Evolutionary conservation across 345 rosid genomes (phyloP), one percentile per base, ranked within the genome.

Genomic region (Salix koriyanagi): DNA sequence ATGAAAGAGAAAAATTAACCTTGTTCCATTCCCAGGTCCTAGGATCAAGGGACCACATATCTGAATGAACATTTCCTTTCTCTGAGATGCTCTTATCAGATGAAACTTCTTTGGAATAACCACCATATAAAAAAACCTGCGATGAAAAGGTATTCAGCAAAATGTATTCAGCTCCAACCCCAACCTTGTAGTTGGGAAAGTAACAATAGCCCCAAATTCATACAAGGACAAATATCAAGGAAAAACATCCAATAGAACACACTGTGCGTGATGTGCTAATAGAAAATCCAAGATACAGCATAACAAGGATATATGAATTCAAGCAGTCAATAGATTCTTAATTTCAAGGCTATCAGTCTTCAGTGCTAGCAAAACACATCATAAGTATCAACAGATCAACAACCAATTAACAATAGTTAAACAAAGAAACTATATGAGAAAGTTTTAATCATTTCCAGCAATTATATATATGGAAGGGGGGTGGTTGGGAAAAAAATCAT

Each of bases 21-120:
- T 95, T 95, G 87, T 86, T 95, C 99, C 99, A 95, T 83, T 95
- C 97, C 99, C 99, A 95, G 50, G 94, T 91, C 90, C 89, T 88
- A 68, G 99, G 99, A 84, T 95, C 99, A 76, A 95, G 97, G 34
- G 96, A 91, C 97, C 97, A 95, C 91, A 95, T 81, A 82, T 95
- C 99, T 74, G 97, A 83, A 68, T 95, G 99, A 80, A 95, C 91
- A 81, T 80, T 80, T 78, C 99, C 99, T 86, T 90, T 95, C 88
- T 93, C 99, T 44, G 97, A 88, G 83, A 70, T 77, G 56, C 71
- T 87, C 84, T 93, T 93, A 78, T 91, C 97, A 10, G 97, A 80
- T 79, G 93, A 88, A 77, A 93, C 89, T 84, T 91, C 99, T 82
- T 95, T 95, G 32, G 94, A 93, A 79, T 95, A 95, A 75, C 97